These are phyloP conservation scores for Silene coronaria DNA, from an alignment of 179 eudicot species.

Conservation along the genomic window DNA sequence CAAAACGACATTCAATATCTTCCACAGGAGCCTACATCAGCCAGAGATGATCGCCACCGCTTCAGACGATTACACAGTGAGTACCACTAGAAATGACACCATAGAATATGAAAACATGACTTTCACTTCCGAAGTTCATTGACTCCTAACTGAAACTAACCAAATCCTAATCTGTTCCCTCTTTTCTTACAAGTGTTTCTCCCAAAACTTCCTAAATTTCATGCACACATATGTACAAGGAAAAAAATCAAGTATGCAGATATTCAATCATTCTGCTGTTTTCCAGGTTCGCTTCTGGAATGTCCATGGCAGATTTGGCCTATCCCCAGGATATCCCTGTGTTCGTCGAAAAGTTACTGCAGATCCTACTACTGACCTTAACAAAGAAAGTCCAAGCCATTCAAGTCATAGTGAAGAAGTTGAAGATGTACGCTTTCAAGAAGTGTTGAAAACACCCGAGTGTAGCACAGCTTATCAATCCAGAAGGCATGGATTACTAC, in stretches of 20 bases:
- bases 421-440: conserved; percentile 23
- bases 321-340: conserved; percentile 50
- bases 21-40: conserved; percentile 61
- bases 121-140: neutral
- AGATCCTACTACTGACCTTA: conserved; percentile 33
- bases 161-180: too few relatives aligned
- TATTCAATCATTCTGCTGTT: neutral
- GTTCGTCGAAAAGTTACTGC: conserved; percentile 51
- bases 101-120: neutral
- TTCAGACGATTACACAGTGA: conserved; percentile 85
- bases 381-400: conserved; percentile 30
- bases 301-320: conserved; percentile 46
- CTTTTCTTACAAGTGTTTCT: too few relatives aligned
- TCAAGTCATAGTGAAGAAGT: conserved; percentile 23
- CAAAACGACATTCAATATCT: neutral
- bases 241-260: neutral
- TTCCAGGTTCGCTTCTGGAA: conserved; percentile 83
- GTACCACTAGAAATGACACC: conserved; percentile 14
- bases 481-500: conserved; percentile 26
- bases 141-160: too few relatives aligned
- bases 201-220: neutral
- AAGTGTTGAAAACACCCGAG: conserved; percentile 36
- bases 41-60: conserved; percentile 77
- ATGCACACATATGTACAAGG: too few relatives aligned
- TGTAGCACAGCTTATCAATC: conserved; percentile 45